Percentiles rank a stretch among this genome's conserved stretches.
These are phyloP conservation scores for Parasitella parasitica DNA, from an alignment of 371 early-diverging fungal genomes.

Conservation along the genomic window DNA sequence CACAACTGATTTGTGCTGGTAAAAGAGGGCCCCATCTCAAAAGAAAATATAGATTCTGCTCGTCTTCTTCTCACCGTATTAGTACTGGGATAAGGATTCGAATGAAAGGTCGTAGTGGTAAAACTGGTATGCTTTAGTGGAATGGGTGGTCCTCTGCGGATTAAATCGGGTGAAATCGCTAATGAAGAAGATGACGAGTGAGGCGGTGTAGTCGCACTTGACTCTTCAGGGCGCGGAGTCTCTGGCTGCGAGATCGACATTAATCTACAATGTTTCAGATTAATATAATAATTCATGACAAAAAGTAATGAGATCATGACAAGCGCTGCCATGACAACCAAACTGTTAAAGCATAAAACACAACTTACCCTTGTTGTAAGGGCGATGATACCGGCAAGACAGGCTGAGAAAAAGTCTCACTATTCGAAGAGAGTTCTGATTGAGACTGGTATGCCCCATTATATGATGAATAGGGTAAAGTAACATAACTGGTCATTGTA, in stretches of 20 bases:
- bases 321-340: neutral
- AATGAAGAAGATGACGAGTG: conserved; percentile 4
- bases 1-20: conserved; percentile 52
- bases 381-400: conserved; percentile 10
- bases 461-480: conserved; percentile 13
- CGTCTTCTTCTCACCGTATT: conserved; percentile 42
- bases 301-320: neutral
- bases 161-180: conserved; percentile 24
- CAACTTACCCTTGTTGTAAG: conserved; percentile 18
- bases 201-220: neutral
- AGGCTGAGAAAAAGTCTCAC: conserved; percentile 2
- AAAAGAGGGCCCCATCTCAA: conserved; percentile 33
- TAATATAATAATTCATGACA: neutral
- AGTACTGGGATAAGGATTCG: conserved; percentile 25
- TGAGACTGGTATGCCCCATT: conserved; percentile 7
- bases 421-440: neutral
- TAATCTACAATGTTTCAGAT: conserved; percentile 7
- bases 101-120: conserved; percentile 30
- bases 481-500: conserved; percentile 15
- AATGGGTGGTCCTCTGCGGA: conserved; percentile 25
- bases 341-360: neutral
- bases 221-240: conserved; percentile 15
- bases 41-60: conserved; percentile 37
- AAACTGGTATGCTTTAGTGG: conserved; percentile 29
- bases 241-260: conserved; percentile 20